Evolutionary conservation across 2,329 filamentous ascomycete species (phyloP), one percentile per base, ranked within the genome.

Genomic region (Davidsoniella australis): DNA sequence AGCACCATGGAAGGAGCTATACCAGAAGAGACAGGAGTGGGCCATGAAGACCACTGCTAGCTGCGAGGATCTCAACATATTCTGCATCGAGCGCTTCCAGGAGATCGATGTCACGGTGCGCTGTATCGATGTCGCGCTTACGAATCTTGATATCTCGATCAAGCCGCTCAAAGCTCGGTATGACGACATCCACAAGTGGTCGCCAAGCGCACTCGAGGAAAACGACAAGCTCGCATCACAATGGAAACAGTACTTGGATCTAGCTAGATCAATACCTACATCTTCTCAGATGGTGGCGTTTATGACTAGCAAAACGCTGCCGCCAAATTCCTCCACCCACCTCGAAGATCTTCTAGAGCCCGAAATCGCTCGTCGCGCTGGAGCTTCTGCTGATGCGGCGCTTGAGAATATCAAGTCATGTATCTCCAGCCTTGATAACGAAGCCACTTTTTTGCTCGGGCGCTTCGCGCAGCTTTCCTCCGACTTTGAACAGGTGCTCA

Each of bases 1-100:
- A 49, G 72, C 80, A 58, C 81, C 87, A 75, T 98, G 91, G 89
- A 84, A 86, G 61, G 76, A 80, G 41, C 70, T 96, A 18, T 95
- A 91, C 68, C 82, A 80, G 62, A 74, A 80, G 52, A 80, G 91
- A 52, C 78, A 81, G 57, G 72, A 74, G 56, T 98, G 91, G 91
- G 83, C 87, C 0, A 66, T 80, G 48, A 71, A 70, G 38, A 66
- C 93, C 33, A 72, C 82, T 5, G 76, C 80, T 23, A 78, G 81
- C 56, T 89, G 85, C 57, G 70, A 70, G 45, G 67, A 68, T 45
- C 80, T 86, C 67, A 76, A 79, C 47, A 36, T 67, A 69, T 47
- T 66, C 71, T 54, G 72, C 78, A 17, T 70, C 76, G 57, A 72
- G 79, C 74, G 84, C 55, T 82, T 85, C 59, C 69, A 70, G 47